Percentiles rank a stretch among this genome's conserved stretches.
phyloP scores from a whole-genome alignment of 2,329 filamentous ascomycete genomes.

The Fusarium robinianum region DNA sequence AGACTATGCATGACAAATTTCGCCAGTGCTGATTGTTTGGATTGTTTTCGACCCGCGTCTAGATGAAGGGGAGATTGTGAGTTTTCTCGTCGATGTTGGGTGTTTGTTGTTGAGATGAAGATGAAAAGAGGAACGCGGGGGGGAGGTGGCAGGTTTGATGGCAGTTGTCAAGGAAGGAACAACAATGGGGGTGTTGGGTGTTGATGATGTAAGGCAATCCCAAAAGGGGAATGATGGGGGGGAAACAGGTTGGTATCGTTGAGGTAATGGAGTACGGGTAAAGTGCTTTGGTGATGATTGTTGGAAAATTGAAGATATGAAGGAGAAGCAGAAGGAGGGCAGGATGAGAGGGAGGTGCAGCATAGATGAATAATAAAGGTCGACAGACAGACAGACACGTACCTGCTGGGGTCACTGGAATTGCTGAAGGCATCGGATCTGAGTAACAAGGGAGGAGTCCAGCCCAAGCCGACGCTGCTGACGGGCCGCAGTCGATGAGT shows the following conservation, averaged over 20 bases:
- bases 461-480: conserved; percentile 24
- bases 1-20: conserved; percentile 54
- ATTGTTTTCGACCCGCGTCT: conserved; percentile 44
- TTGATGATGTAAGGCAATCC: neutral
- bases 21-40: conserved; percentile 48
- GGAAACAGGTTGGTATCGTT: conserved; percentile 2
- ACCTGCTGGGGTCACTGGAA: conserved; percentile 37
- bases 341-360: conserved; percentile 14
- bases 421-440: conserved; percentile 41
- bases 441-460: conserved; percentile 28
- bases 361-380: conserved; percentile 29
- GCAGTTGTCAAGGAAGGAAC: too few species aligned
- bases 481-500: conserved; percentile 24
- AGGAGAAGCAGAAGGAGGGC: conserved; percentile 9
- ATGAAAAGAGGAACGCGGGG: conserved; percentile 12
- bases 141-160: too few species aligned
- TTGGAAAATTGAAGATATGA: conserved; percentile 19
- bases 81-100: conserved; percentile 10
- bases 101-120: conserved; percentile 11
- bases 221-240: neutral
- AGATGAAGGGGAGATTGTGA: conserved; percentile 15
- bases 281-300: conserved; percentile 17
- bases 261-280: conserved; percentile 8
- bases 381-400: conserved; percentile 22
- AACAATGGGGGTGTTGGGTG: too few species aligned